A percentile compares a stretch with the other conserved stretches of the same genome.
Evolutionary conservation across 2,329 filamentous ascomycete species (phyloP).

Genomic region (Ascocoryne sarcoides): DNA sequence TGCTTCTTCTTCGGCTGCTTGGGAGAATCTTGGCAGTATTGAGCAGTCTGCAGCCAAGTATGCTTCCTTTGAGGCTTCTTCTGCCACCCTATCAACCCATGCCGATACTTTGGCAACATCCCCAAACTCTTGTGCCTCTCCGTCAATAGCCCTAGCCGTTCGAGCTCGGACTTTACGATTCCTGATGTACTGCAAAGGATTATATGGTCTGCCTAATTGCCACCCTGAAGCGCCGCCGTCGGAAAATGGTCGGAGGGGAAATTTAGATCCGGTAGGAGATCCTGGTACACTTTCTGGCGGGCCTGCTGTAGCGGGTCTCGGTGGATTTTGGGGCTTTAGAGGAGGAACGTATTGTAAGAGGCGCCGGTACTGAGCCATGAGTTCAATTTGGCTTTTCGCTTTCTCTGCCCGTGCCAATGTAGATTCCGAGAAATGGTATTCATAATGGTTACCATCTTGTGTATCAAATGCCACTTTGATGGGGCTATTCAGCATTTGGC

Average conservation of each 20-base stretch:
- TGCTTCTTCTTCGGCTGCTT: slow-evolving; percentile 17
- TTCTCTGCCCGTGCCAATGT: slow-evolving; percentile 77
- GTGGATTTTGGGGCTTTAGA: slow-evolving; percentile 41
- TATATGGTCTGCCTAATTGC: slow-evolving; percentile 62
- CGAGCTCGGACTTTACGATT: slow-evolving; percentile 80
- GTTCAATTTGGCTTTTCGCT: slow-evolving; percentile 75
- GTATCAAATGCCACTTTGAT: slow-evolving; percentile 41
- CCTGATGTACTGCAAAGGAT: slow-evolving; percentile 85
- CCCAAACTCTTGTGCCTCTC: slow-evolving; percentile 67
- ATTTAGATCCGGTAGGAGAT: slow-evolving; percentile 24
- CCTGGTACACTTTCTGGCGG: slow-evolving; percentile 29
- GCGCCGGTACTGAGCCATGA: slow-evolving; percentile 75
- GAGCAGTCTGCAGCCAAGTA: slow-evolving; percentile 28
- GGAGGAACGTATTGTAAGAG: slow-evolving; percentile 73
- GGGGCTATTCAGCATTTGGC: slow-evolving; percentile 35
- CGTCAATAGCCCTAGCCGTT: slow-evolving; percentile 66
- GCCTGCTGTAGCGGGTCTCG: slow-evolving; percentile 34
- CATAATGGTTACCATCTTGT: slow-evolving; percentile 38
- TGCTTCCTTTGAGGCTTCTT: slow-evolving; percentile 15
- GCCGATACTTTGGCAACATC: slow-evolving; percentile 61
- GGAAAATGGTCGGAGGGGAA: neutral
- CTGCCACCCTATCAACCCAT: slow-evolving; percentile 64
- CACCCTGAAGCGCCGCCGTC: slow-evolving; percentile 1
- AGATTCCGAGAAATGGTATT: slow-evolving; percentile 65
- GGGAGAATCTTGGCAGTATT: slow-evolving; percentile 34